Evolutionary conservation across 164 flowering plant species (phyloP).

Genomic region (Kingdonia uniflora): DNA sequence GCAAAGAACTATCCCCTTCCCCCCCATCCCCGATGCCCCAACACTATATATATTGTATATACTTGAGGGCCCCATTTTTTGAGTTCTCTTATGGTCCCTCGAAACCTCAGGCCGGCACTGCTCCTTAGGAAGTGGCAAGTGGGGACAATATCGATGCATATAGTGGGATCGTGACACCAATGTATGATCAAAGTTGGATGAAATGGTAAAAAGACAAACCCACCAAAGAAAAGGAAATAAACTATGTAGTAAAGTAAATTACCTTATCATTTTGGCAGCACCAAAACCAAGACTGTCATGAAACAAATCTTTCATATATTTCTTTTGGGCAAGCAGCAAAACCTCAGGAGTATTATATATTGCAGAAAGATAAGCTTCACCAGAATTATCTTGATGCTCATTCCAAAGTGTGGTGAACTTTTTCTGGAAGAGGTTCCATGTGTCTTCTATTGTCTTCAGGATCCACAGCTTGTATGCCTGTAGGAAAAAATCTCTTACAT

Average conservation of each 20-base stretch:
- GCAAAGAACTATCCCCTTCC: too few relatives aligned
- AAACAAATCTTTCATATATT: slow-evolving; percentile 55
- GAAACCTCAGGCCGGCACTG: too few relatives aligned
- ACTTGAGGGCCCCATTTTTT: too few relatives aligned
- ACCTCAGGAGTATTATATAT: slow-evolving; percentile 64
- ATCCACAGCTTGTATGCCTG: slow-evolving; percentile 81
- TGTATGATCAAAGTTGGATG: neutral
- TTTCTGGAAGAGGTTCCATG: slow-evolving; percentile 76
- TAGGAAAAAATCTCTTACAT: slow-evolving; percentile 6
- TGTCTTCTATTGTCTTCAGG: slow-evolving; percentile 51
- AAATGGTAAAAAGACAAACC: too few relatives aligned
- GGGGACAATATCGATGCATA: too few relatives aligned
- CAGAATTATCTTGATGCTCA: slow-evolving; percentile 62
- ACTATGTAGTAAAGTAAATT: slow-evolving; percentile 6
- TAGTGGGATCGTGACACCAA: too few relatives aligned
- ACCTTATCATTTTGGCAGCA: slow-evolving; percentile 98
- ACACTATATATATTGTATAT: too few relatives aligned
- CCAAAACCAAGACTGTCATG: slow-evolving; percentile 96
- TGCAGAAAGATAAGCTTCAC: slow-evolving; percentile 82
- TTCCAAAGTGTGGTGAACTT: slow-evolving; percentile 75
- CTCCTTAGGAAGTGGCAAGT: too few relatives aligned
- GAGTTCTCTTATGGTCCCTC: too few relatives aligned
- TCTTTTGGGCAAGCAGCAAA: slow-evolving; percentile 37
- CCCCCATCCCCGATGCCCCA: too few relatives aligned
- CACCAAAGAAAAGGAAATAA: too few relatives aligned